Evolutionary conservation across 805 yeast species (phyloP).

Genomic region (Cyberlindnera xylosilytica): DNA sequence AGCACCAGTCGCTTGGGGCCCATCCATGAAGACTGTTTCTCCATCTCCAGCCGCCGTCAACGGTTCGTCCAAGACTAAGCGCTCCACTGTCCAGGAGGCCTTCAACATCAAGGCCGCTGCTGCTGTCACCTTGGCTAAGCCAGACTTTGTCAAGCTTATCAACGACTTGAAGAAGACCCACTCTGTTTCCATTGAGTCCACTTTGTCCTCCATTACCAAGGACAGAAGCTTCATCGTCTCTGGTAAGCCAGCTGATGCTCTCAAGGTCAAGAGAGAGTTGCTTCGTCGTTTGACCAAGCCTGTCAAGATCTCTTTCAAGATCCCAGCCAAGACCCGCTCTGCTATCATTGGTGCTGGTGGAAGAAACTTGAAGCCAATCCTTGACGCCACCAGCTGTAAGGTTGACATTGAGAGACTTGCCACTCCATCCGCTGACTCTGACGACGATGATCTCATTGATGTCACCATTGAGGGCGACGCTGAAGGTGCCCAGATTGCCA

Average conservation of each 20-base stretch:
- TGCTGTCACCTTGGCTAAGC: conserved; percentile 58
- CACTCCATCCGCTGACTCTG: conserved; percentile 48
- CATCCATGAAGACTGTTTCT: conserved; percentile 30
- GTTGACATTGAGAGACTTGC: conserved; percentile 60
- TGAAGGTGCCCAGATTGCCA: conserved; percentile 78
- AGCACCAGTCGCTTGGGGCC: conserved; percentile 30
- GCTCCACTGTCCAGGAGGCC: conserved; percentile 42
- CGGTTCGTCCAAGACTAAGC: conserved; percentile 8
- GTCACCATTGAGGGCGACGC: conserved; percentile 79
- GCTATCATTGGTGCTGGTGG: conserved; percentile 88
- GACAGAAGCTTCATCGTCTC: conserved; percentile 80
- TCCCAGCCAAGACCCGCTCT: conserved; percentile 77
- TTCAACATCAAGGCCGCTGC: conserved; percentile 70
- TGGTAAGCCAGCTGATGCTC: conserved; percentile 67
- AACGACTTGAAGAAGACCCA: conserved; percentile 56
- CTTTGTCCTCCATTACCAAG: conserved; percentile 69
- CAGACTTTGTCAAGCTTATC: conserved; percentile 68
- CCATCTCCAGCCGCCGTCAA: conserved; percentile 14
- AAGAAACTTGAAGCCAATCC: conserved; percentile 72
- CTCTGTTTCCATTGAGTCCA: conserved; percentile 74
- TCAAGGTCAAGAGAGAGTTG: conserved; percentile 69
- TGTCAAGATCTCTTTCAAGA: conserved; percentile 51
- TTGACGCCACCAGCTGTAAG: conserved; percentile 61
- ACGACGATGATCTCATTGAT: conserved; percentile 51
- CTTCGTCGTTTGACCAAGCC: conserved; percentile 77